Conservation (phyloP, 148 eudicot genomes). For the Rhododendron ovatum region DNA sequence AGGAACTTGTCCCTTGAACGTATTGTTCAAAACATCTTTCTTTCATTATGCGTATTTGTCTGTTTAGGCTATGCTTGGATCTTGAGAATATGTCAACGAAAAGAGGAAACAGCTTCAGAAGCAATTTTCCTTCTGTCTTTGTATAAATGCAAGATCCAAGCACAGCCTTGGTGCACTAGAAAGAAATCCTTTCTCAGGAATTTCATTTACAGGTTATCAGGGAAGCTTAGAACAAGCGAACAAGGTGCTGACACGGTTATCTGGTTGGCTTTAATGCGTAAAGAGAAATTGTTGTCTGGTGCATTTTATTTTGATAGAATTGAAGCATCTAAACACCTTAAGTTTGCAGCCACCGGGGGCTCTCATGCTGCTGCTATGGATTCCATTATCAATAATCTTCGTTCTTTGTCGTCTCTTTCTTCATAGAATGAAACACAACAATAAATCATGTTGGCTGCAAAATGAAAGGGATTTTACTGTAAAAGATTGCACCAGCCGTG, state of each 20-base stretch:
- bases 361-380: slow-evolving; percentile 57
- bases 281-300: slow-evolving; percentile 64
- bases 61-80: not conserved
- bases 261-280: slow-evolving; percentile 79
- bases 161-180: not conserved
- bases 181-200: not conserved
- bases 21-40: not conserved
- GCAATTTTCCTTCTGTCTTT: not conserved
- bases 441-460: not conserved
- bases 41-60: not conserved
- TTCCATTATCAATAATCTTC: slow-evolving; percentile 44
- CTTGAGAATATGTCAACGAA: not conserved
- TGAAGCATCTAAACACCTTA: slow-evolving; percentile 80
- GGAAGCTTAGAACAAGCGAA: slow-evolving; percentile 69
- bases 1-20: not conserved
- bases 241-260: slow-evolving; percentile 90
- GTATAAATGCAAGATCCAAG: not conserved
- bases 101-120: not conserved
- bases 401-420: slow-evolving; percentile 32
- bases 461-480: not conserved
- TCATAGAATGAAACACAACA: not conserved
- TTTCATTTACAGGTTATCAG: slow-evolving; percentile 43
- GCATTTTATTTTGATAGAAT: slow-evolving; percentile 88
- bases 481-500: slow-evolving; percentile 41
- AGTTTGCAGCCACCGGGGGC: slow-evolving; percentile 54